These are phyloP conservation scores for Fusarium illudens DNA, from an alignment of 2,329 filamentous ascomycete species.

Conservation along the genomic window DNA sequence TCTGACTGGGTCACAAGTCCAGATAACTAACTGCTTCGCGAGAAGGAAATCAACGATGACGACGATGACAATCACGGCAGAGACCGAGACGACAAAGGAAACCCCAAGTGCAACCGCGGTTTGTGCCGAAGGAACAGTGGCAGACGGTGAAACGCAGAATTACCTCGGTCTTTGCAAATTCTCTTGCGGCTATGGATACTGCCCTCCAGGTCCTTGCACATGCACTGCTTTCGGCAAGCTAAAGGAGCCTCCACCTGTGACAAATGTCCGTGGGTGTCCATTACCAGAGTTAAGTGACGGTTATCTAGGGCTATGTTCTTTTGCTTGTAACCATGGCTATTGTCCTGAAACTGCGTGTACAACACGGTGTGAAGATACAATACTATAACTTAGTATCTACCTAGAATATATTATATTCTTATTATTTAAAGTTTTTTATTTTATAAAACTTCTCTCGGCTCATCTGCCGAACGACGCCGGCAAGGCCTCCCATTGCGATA, in stretches of 20 bases:
- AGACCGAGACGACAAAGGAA: background rate
- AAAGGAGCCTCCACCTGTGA: background rate
- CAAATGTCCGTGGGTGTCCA: conserved; percentile 3
- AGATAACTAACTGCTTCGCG: background rate
- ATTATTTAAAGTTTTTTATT: too few species aligned
- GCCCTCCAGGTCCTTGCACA: conserved; percentile 15
- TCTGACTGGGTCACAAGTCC: background rate
- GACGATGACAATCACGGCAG: background rate
- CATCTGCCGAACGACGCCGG: background rate
- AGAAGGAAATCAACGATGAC: background rate
- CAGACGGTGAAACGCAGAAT: conserved; percentile 10
- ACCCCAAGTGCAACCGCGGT: conserved; percentile 4
- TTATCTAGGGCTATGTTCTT: conserved; percentile 9
- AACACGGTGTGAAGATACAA: background rate
- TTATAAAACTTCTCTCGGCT: too few species aligned
- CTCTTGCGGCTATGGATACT: conserved; percentile 22
- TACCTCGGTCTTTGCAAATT: conserved; percentile 22
- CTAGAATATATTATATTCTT: background rate
- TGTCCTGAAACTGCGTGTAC: conserved; percentile 8
- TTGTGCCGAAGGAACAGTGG: conserved; percentile 16
- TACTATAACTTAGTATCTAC: background rate
- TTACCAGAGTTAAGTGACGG: conserved; percentile 4
- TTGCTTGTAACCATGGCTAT: conserved; percentile 20
- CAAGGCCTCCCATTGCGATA: background rate
- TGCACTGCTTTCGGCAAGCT: background rate